Base-by-base conservation (phyloP, 176 grass and related monocot species). In the Tuctoria greenei region DNA sequence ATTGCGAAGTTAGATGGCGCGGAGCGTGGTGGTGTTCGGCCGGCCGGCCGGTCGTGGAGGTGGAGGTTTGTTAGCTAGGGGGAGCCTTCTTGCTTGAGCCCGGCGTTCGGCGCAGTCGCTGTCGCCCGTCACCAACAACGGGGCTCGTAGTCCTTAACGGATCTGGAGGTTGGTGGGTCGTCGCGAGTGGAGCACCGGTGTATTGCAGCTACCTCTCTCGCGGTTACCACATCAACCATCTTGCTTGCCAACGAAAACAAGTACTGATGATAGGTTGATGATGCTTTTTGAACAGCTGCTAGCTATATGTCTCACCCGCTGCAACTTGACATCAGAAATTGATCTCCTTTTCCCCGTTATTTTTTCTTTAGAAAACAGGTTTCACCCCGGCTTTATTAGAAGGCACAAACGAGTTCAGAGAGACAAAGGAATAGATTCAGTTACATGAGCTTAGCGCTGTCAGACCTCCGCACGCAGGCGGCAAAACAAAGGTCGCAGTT, bases 181-280 rank as follows among this genome's bases (percentile, higher is more conserved):
- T 47, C 55, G 55, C 55, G 55, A 26, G 55, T 58, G 55, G 21
- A 26, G 51, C 10, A 26, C 24, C 51, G 7, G 54, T 25, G 4
- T 16, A 16, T 1, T 4, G 54, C 21, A 57, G 54, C 54, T 57
- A 57, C 54, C 54, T 57, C 15, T 50, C 42, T 2, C 0, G 36
- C 8, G 27, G 31, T 42, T 66, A 24, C 20, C 18, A 66, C 34
- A 37, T 58, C n/a, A 10, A 31, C 34, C 18, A 41, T 45, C 61
- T 87, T 78, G 79, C 74, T 77, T 87, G 36, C 8, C 52, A 83
- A 27, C 69, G 36, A 79, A 72, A 79, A 26, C 68, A 87, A 72
- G 31, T 26, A 58, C 26, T 58, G 55, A 58, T 58, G 55, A 26
- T 58, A 58, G 55, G 23, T 58, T 10, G 13, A 14, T 6, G 61